Conservation (phyloP, 2,329 filamentous ascomycete genomes). For the Hypoxylon sp. region DNA sequence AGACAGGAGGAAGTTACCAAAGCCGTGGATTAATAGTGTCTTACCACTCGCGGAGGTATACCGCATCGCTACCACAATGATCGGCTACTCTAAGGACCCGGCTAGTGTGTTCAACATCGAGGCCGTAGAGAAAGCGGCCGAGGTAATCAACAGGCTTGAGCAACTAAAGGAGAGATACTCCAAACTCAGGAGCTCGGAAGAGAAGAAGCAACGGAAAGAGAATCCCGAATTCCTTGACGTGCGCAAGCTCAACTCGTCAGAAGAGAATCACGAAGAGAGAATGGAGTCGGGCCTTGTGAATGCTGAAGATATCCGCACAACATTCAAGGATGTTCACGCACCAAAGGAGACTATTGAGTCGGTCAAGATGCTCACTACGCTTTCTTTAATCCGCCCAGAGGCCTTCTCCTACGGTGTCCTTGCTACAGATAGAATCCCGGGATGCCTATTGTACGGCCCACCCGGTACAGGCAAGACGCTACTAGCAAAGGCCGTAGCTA, state of each 20-base stretch:
- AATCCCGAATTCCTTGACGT: slow-evolving; percentile 47
- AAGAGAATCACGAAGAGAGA: slow-evolving; percentile 85
- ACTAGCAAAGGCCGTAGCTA: slow-evolving; percentile 77
- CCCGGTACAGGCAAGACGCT: slow-evolving; percentile 84
- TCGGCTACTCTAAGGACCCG: slow-evolving; percentile 42
- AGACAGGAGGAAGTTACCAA: slow-evolving; percentile 21
- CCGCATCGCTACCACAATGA: slow-evolving; percentile 51
- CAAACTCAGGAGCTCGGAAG: slow-evolving; percentile 59
- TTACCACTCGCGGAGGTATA: slow-evolving; percentile 50
- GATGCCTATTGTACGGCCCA: slow-evolving; percentile 88
- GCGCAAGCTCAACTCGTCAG: slow-evolving; percentile 58
- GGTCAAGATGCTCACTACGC: slow-evolving; percentile 87
- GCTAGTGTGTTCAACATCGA: slow-evolving; percentile 39
- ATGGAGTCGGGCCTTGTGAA: slow-evolving; percentile 87
- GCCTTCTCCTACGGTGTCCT: slow-evolving; percentile 97
- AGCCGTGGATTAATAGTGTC: slow-evolving; percentile 39
- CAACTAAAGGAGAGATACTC: slow-evolving; percentile 52
- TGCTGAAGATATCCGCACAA: slow-evolving; percentile 84
- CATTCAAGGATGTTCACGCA: slow-evolving; percentile 89
- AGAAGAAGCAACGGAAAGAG: slow-evolving; percentile 50
- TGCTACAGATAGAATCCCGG: slow-evolving; percentile 90
- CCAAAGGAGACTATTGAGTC: slow-evolving; percentile 87
- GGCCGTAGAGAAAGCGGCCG: slow-evolving; percentile 40
- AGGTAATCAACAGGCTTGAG: slow-evolving; percentile 45
- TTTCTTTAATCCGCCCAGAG: slow-evolving; percentile 89